Conservation (phyloP, 192 early-diverging fungal genomes). For the Coemansia nantahalensis region DNA sequence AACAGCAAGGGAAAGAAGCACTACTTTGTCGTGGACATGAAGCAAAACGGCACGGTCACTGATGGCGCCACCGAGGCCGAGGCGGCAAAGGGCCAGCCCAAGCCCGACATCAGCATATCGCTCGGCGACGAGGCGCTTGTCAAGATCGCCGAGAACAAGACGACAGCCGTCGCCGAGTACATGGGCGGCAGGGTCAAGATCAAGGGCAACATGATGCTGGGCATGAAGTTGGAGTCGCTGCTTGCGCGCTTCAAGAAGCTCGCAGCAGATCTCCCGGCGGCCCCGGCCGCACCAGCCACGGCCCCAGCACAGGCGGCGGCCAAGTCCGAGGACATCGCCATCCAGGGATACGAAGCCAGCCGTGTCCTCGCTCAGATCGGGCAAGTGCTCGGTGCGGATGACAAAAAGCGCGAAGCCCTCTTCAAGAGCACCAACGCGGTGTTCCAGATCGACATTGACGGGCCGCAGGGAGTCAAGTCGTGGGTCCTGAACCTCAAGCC, state of each 20-base stretch:
- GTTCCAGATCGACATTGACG: constrained; percentile 87
- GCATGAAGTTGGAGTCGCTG: constrained; percentile 68
- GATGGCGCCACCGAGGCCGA: constrained; percentile 54
- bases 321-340: constrained; percentile 45
- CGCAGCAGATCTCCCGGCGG: constrained; percentile 41
- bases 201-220: constrained; percentile 73
- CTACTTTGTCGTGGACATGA: constrained; percentile 84
- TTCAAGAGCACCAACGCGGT: constrained; percentile 79
- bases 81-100: constrained; percentile 57
- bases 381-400: constrained; percentile 56
- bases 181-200: constrained; percentile 90
- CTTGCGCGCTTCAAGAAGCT: constrained; percentile 57
- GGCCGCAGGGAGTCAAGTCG: constrained; percentile 61
- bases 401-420: constrained; percentile 60
- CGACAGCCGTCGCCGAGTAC: constrained; percentile 88
- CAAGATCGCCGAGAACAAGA: constrained; percentile 77
- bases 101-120: constrained; percentile 76
- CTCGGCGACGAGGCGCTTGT: constrained; percentile 78
- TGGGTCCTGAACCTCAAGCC: constrained; percentile 90
- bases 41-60: constrained; percentile 67
- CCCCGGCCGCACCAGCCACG: constrained; percentile 4
- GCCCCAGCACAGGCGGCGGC: constrained; percentile 19
- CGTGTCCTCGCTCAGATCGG: constrained; percentile 71
- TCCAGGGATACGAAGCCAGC: constrained; percentile 73
- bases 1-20: constrained; percentile 66